Percentiles rank a stretch among this genome's conserved stretches.
Conservation (phyloP, 441 rosid species). For the Gossypium schwendimanii region DNA sequence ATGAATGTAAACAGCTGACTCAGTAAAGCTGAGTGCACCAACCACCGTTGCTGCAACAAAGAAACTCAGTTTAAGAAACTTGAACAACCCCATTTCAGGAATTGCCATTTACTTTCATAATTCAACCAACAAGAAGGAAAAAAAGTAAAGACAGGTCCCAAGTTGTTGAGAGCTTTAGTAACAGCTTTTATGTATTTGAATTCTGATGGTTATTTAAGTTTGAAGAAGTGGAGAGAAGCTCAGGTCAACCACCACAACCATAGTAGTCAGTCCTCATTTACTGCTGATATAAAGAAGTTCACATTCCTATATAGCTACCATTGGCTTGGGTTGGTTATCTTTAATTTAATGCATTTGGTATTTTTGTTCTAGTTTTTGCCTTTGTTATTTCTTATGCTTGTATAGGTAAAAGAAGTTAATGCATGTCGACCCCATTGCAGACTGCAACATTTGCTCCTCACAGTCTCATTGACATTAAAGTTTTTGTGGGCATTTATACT, state of each 20-base stretch:
- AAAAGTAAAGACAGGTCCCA: constrained; percentile 3
- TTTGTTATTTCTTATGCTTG: not conserved
- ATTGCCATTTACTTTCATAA: constrained; percentile 15
- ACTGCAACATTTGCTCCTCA: constrained; percentile 5
- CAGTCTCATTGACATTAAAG: not conserved
- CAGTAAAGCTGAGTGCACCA: constrained; percentile 20
- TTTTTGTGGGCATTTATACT: not conserved
- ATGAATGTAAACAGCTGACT: constrained; percentile 28
- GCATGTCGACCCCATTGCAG: constrained; percentile 1
- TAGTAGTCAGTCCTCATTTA: constrained; percentile 39
- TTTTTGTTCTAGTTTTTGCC: not conserved
- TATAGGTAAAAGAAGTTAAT: not conserved
- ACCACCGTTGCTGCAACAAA: constrained; percentile 20
- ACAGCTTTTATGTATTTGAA: not conserved
- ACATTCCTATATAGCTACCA: constrained; percentile 27
- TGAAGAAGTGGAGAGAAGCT: constrained; percentile 6
- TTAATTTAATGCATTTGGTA: constrained; percentile 8
- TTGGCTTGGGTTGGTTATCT: not conserved
- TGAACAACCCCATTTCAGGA: constrained; percentile 27
- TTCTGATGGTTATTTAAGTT: constrained; percentile 11
- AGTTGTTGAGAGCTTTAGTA: not conserved
- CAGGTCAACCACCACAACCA: constrained; percentile 35
- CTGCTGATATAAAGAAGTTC: constrained; percentile 34
- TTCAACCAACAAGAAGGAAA: constrained; percentile 8
- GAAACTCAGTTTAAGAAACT: constrained; percentile 17